phyloP scores from a whole-genome alignment of 2,329 filamentous ascomycete species.

The Allantophomopsis cytisporea region DNA sequence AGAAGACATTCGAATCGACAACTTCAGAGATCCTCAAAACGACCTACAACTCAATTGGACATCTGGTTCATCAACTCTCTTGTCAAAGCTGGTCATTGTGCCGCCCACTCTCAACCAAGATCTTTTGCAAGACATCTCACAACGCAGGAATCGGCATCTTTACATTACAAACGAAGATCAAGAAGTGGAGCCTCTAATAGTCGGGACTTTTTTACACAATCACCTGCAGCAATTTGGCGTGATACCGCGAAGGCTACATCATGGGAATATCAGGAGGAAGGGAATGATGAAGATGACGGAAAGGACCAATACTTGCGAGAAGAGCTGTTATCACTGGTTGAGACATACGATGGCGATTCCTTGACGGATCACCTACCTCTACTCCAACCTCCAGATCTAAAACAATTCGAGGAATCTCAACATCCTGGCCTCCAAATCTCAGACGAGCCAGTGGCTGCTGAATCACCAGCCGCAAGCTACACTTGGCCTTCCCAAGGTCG shows the following conservation, averaged over 20 bases:
- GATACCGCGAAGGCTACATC: too few species aligned
- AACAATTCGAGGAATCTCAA: constrained; percentile 21
- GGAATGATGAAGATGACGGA: not conserved
- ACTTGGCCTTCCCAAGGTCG: constrained; percentile 15
- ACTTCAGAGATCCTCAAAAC: too few species aligned
- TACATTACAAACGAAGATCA: too few species aligned
- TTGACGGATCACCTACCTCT: constrained; percentile 39
- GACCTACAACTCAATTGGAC: constrained; percentile 9
- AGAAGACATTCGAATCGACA: too few species aligned
- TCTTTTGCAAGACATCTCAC: constrained; percentile 4
- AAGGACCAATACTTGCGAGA: constrained; percentile 9
- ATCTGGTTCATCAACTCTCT: constrained; percentile 19
- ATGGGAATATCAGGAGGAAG: constrained; percentile 1
- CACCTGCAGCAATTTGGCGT: too few species aligned
- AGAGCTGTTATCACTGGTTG: constrained; percentile 38
- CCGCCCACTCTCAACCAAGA: constrained; percentile 7
- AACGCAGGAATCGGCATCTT: not conserved
- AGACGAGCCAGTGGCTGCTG: constrained; percentile 30
- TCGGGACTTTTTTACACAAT: too few species aligned
- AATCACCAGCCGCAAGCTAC: constrained; percentile 16
- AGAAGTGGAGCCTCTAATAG: too few species aligned
- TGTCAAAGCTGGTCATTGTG: constrained; percentile 13
- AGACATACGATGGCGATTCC: constrained; percentile 29
- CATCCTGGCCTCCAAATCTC: constrained; percentile 35
- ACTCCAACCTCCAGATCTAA: constrained; percentile 36